Evolutionary conservation across 352 stramenopile genomes (phyloP).

Genomic region (Phytopythium mirpurense): DNA sequence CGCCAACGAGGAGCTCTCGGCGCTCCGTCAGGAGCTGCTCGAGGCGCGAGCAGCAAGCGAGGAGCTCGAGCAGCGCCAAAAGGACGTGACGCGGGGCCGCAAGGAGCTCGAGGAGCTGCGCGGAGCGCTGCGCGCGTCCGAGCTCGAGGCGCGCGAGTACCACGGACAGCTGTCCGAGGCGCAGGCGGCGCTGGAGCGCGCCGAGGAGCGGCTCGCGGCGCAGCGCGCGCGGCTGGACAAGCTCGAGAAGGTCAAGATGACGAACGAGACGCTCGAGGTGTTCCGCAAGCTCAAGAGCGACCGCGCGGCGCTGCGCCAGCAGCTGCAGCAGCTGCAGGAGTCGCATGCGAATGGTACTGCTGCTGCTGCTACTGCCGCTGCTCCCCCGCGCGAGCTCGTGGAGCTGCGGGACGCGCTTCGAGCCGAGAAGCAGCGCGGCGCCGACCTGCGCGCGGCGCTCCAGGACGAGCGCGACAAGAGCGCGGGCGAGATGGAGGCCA

Average conservation of each 20-base stretch:
- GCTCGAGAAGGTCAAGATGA: constrained; percentile 84
- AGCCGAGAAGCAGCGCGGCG: constrained; percentile 26
- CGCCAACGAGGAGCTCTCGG: too few relatives aligned
- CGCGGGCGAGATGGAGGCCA: constrained; percentile 41
- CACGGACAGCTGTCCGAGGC: constrained; percentile 38
- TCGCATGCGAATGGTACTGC: too few relatives aligned
- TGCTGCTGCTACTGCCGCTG: too few relatives aligned
- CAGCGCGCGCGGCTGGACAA: constrained; percentile 69
- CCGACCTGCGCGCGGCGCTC: constrained; percentile 24
- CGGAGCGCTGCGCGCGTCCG: constrained; percentile 45
- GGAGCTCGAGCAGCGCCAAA: constrained; percentile 46
- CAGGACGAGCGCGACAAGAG: constrained; percentile 41
- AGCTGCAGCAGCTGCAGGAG: constrained; percentile 24
- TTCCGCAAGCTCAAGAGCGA: constrained; percentile 67
- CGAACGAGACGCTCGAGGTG: constrained; percentile 56
- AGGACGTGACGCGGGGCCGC: constrained; percentile 37
- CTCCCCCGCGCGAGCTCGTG: constrained; percentile 42
- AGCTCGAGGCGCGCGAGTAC: constrained; percentile 50
- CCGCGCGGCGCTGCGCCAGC: constrained; percentile 36
- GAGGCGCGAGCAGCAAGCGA: constrained; percentile 41
- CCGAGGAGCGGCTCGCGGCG: constrained; percentile 39
- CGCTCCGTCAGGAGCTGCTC: constrained; percentile 36
- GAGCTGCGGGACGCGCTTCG: constrained; percentile 32
- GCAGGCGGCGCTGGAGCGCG: constrained; percentile 34
- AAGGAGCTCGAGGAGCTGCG: constrained; percentile 43